Evolutionary conservation across 495 filamentous ascomycete species (phyloP), one percentile per base, ranked within the genome.

Genomic region (Thermothielavioides terrestris): DNA sequence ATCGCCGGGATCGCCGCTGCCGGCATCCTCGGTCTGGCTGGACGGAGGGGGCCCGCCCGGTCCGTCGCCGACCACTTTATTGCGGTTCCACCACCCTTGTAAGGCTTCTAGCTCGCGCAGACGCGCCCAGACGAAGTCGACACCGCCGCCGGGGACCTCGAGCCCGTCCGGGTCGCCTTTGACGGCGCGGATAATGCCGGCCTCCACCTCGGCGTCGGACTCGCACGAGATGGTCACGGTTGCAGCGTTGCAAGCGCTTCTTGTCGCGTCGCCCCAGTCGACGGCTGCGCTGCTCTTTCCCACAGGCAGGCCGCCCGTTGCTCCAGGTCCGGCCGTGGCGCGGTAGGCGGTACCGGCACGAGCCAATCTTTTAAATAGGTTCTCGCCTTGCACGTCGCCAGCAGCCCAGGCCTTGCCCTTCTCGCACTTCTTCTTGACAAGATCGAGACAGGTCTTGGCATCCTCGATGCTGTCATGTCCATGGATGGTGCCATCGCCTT

Each of bases 391-490:
- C 5, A 77, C 70, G 20, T 90, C 89, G 42, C 75, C 77, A 0
- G 82, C 84, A 8, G 88, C 92, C 83, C 89, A 98, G 27, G 68
- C 67, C 40, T 81, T 82, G 34, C 94, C 92, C 58, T 85, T 88
- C 58, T 96, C 89, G 62, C 94, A 95, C 64, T 98, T 98, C 63
- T 86, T 81, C 61, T 91, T 95, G 9, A 95, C 80, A 1, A 98
- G 81, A 55, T 98, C 94, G 14, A 98, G 78, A 48, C 86, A 90
- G 3, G 92, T 88, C 37, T 75, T 79, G 12, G 92, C 87, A 62
- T 98, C 92, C 68, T 98, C 94, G 57, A 95, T 77, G 23, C 85
- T 88, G 73, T 96, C 82, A 59, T 98, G 92, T 8, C 92, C 92
- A 3, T 57, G 54, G 18, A 58, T 58, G 26, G 74, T 71, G 15